Evolutionary conservation across 202 grass and related monocot species (phyloP).

Genomic region (Panicum hallii): DNA sequence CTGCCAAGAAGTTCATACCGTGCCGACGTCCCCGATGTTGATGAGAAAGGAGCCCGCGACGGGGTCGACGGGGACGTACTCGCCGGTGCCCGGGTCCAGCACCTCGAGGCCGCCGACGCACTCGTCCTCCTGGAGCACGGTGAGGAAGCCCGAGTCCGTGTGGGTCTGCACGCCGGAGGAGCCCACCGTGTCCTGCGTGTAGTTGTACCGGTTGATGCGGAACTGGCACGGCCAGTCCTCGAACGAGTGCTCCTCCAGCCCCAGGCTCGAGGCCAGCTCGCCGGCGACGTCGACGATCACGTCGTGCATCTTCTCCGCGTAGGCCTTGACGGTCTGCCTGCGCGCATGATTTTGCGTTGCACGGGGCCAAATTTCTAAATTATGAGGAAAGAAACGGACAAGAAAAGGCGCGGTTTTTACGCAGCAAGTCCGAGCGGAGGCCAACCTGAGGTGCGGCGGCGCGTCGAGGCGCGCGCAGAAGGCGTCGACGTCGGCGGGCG

Average conservation of each 20-base stretch:
- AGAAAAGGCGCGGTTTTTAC: neutral
- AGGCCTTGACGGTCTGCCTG: conserved; percentile 61
- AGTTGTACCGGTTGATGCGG: conserved; percentile 66
- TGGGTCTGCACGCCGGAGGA: conserved; percentile 72
- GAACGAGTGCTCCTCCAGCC: conserved; percentile 46
- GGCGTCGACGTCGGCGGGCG: conserved; percentile 61
- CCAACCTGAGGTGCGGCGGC: conserved; percentile 47
- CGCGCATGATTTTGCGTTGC: too few relatives aligned
- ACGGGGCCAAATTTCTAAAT: neutral
- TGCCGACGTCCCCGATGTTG: conserved; percentile 85
- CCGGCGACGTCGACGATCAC: conserved; percentile 59
- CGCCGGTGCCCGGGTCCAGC: conserved; percentile 55
- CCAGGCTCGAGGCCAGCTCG: conserved; percentile 69
- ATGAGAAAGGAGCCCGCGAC: conserved; percentile 67
- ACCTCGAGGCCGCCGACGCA: conserved; percentile 88
- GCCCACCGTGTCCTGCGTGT: conserved; percentile 53
- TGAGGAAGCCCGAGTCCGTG: conserved; percentile 84
- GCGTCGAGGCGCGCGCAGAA: conserved; percentile 76
- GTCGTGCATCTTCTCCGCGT: conserved; percentile 61
- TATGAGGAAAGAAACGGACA: neutral
- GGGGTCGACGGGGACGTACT: conserved; percentile 62
- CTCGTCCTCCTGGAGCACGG: conserved; percentile 87
- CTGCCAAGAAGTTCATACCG: conserved; percentile 44
- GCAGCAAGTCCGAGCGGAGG: neutral
- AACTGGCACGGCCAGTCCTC: conserved; percentile 63